Evolutionary conservation across 73 alveolate genomes (phyloP).

Genomic region (Strombidium stylifer): DNA sequence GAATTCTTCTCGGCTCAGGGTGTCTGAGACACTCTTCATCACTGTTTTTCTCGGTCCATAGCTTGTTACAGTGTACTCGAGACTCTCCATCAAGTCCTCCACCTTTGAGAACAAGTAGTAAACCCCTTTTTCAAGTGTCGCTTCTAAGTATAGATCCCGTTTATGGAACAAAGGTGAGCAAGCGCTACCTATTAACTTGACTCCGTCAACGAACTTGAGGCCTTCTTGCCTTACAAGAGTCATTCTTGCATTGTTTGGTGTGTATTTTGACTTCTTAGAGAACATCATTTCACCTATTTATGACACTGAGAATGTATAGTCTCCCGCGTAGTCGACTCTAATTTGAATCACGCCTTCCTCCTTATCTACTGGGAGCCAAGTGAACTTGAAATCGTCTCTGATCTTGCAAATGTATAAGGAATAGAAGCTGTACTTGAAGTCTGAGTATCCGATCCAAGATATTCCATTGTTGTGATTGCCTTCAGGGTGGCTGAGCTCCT

Average conservation of each 20-base stretch:
- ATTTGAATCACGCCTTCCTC: conserved; percentile 51
- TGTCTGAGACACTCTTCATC: conserved; percentile 36
- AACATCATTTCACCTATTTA: conserved; percentile 64
- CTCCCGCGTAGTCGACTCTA: conserved; percentile 43
- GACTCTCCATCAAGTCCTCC: conserved; percentile 48
- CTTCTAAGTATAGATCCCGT: conserved; percentile 77
- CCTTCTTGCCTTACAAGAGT: conserved; percentile 7
- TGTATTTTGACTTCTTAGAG: conserved; percentile 61
- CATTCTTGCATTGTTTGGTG: conserved; percentile 60
- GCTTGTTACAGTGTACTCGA: conserved; percentile 33
- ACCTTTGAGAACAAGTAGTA: conserved; percentile 82
- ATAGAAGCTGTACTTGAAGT: conserved; percentile 87
- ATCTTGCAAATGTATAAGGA: conserved; percentile 84
- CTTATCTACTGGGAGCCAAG: conserved; percentile 28
- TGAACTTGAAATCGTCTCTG: conserved; percentile 68
- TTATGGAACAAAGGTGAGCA: conserved; percentile 72
- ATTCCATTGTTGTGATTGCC: conserved; percentile 90
- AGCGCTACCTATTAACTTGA: conserved; percentile 14
- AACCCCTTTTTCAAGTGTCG: conserved; percentile 76
- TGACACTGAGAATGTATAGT: conserved; percentile 18
- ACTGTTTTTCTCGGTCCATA: conserved; percentile 47
- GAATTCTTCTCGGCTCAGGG: conserved; percentile 31
- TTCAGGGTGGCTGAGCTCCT: conserved; percentile 62
- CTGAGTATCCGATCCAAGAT: conserved; percentile 92
- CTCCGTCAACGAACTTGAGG: conserved; percentile 1